Conservation (phyloP, 192 early-diverging fungal species). For the Entomortierella beljakovae region DNA sequence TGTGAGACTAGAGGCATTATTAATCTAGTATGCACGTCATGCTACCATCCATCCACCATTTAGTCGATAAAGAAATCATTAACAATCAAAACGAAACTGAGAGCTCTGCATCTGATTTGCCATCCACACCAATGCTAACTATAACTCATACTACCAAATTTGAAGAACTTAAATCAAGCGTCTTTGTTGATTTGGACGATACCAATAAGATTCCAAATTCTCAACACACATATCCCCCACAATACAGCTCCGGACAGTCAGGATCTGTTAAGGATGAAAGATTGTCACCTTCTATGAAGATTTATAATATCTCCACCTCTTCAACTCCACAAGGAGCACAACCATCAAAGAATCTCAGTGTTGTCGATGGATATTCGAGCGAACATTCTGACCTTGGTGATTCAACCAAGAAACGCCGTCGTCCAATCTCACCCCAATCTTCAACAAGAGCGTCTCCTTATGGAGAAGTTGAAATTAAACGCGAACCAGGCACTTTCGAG, state of each 20-base stretch:
- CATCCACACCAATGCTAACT: neutral
- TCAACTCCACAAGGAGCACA: slow-evolving; percentile 15
- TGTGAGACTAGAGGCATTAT: no score
- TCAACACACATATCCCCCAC: no score
- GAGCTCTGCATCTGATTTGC: neutral
- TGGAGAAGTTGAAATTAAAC: neutral
- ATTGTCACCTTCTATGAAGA: slow-evolving; percentile 4
- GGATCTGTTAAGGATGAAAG: no score
- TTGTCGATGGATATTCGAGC: neutral
- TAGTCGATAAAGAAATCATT: slow-evolving; percentile 25
- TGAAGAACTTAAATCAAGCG: neutral
- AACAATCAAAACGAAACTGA: neutral
- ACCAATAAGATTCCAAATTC: neutral
- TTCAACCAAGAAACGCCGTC: neutral
- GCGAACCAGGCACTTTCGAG: neutral
- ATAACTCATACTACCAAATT: neutral
- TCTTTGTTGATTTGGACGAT: neutral
- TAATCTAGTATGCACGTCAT: no score
- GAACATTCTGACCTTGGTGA: neutral
- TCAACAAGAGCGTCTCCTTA: slow-evolving; percentile 1
- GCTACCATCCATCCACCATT: slow-evolving; percentile 47
- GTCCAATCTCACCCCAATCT: neutral
- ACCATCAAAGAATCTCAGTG: slow-evolving; percentile 4
- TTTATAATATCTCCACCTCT: slow-evolving; percentile 4
- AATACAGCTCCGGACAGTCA: no score